These are phyloP conservation scores for Acacia crassicarpa DNA, from an alignment of 306 rosid species.

Conservation along the genomic window DNA sequence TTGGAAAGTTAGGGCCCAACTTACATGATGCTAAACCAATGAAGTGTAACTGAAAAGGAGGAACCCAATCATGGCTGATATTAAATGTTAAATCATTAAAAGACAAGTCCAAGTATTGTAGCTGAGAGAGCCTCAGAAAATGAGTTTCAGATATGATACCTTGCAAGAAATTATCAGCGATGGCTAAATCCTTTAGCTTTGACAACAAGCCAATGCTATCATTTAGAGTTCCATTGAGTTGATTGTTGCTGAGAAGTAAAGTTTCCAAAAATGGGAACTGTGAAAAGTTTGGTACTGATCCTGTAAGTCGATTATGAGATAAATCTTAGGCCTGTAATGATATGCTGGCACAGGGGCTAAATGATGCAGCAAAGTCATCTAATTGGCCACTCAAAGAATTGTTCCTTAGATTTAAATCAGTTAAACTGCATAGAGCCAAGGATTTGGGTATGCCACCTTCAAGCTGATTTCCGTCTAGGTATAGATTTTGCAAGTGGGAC, in stretches of 20 bases:
- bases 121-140: neutral
- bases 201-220: neutral
- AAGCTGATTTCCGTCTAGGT: neutral
- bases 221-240: neutral
- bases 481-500: neutral
- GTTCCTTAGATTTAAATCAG: accelerated
- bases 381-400: neutral
- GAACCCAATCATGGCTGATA: neutral
- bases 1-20: neutral
- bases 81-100: neutral
- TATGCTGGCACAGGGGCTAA: neutral
- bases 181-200: accelerated
- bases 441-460: neutral
- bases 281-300: neutral
- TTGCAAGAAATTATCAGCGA: neutral
- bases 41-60: neutral
- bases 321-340: neutral
- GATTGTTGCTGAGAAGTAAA: neutral
- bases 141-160: neutral
- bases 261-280: neutral
- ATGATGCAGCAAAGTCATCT: neutral
- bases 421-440: neutral
- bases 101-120: neutral
- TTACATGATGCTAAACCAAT: neutral
- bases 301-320: neutral